Base-by-base conservation (phyloP, 139 green algal species). In the Volvox africanus region DNA sequence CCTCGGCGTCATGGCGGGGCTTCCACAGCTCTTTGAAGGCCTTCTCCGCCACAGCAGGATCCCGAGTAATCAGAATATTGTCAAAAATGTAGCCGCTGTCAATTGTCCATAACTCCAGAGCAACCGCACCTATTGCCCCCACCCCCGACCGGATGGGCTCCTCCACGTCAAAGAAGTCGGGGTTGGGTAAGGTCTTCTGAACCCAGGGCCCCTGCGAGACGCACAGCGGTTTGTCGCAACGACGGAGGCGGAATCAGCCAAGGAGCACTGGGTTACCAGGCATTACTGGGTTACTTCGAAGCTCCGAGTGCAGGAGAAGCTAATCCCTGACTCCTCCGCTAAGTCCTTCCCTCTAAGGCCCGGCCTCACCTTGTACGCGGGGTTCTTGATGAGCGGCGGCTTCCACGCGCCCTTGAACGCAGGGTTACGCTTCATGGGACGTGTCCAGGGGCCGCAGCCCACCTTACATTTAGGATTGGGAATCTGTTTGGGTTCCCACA, bases 371-470 rank as follows among this genome's bases (percentile, higher is more conserved):
- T 99, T 99, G 96, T 99, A 99, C 2, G 88, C 95, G 0, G 98
- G 98, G 95, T 99, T 99, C 90, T 96, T 93, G 71, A 99, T 96
- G 71, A 96, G 82, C 36, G 96, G 96, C n/a, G 97, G 84, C 55
- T 76, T 94, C 97, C 97, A 99, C 36, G 93, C 95, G 61, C 97
- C 97, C 96, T 99, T 99, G 94, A 98, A 99, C 17, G 95, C 95
- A 17, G 97, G 97, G 96, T 99, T 99, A 62, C 77, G 37, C 73
- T 96, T 98, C 61, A 91, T 95, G n/a, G 98, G 98, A 33, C 94
- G 94, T 78, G 93, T 94, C 98, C 98, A 99, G 69, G 96, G 94
- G 44, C 98, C 98, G 92, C 98, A 99, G 35, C 98, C 98, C 35
- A 92, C 94, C 62, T 93, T 92, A 91, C 96, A 99, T 24, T 94